These are phyloP conservation scores for Fusarium caatingaense DNA, from an alignment of 2,329 filamentous ascomycete species.

Conservation along the genomic window DNA sequence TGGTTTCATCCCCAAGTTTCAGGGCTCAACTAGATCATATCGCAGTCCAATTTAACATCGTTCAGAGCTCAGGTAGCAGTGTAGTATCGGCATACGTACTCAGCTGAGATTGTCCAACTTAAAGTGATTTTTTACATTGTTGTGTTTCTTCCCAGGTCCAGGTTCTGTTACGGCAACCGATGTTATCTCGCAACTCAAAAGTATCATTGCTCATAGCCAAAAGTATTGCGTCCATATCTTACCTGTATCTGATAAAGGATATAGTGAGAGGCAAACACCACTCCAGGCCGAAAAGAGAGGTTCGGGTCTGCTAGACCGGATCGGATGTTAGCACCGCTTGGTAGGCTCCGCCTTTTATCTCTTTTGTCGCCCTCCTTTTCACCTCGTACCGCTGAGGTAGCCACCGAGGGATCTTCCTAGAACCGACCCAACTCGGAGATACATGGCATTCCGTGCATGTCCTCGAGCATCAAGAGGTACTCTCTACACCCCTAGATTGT, in stretches of 20 bases:
- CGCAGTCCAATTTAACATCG: conserved; percentile 9
- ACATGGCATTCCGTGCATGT: conserved; percentile 25
- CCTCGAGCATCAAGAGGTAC: not conserved
- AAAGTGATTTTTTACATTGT: not conserved
- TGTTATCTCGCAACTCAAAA: not conserved
- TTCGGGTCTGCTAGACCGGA: conserved; percentile 19
- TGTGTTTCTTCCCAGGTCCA: not conserved
- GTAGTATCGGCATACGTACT: conserved; percentile 14
- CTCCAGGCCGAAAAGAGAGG: conserved; percentile 25
- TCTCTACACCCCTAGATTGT: not conserved
- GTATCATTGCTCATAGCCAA: not conserved
- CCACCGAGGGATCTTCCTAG: conserved; percentile 33
- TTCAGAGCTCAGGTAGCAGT: conserved; percentile 2
- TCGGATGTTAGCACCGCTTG: conserved; percentile 32
- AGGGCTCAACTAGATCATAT: conserved; percentile 23
- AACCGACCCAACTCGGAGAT: conserved; percentile 30
- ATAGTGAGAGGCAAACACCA: conserved; percentile 11
- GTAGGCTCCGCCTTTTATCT: conserved; percentile 39
- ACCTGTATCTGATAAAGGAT: not conserved
- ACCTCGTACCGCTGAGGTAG: conserved; percentile 25
- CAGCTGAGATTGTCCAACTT: conserved; percentile 7
- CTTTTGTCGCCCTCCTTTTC: conserved; percentile 41
- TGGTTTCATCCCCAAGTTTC: conserved; percentile 33
- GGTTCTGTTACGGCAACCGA: not conserved
- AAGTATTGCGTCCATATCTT: not conserved